phyloP scores from a whole-genome alignment of 2,329 filamentous ascomycete genomes.

The Sporothrix euskadiensis region DNA sequence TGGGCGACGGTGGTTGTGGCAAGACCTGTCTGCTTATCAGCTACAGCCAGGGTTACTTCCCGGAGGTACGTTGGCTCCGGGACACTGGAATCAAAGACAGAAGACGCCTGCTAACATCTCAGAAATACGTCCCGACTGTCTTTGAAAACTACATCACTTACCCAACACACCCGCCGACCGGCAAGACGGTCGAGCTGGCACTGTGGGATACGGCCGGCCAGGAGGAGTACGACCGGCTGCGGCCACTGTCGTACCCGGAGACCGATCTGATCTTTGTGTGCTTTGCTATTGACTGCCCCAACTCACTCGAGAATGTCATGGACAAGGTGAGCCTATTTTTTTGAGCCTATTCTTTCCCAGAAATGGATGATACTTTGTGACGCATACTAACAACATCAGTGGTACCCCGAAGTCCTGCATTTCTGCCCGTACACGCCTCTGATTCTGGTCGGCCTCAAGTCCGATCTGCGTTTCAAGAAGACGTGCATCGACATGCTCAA shows the following conservation, averaged over 20 bases:
- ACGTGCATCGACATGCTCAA: constrained; percentile 98
- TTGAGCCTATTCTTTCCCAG: constrained; percentile 45
- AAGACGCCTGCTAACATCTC: constrained; percentile 27
- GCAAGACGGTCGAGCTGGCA: constrained; percentile 94
- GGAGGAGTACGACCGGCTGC: constrained; percentile 95
- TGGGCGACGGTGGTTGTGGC: constrained; percentile 95
- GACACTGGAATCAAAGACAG: background rate
- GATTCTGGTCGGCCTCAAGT: constrained; percentile 94
- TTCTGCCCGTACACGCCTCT: constrained; percentile 98
- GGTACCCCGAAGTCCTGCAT: constrained; percentile 98
- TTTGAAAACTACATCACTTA: constrained; percentile 99
- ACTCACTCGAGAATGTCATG: constrained; percentile 96
- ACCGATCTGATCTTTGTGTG: constrained; percentile 98
- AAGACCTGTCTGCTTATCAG: constrained; percentile 99
- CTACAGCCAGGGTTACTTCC: constrained; percentile 98
- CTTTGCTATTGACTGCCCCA: constrained; percentile 98
- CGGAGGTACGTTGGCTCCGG: constrained; percentile 66
- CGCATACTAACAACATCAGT: constrained; percentile 57
- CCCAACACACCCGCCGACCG: constrained; percentile 80
- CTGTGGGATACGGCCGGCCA: constrained; percentile 98
- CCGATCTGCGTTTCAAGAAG: constrained; percentile 90
- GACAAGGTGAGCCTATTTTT: constrained; percentile 74
- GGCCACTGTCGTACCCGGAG: constrained; percentile 95
- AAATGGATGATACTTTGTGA: too few relatives aligned
- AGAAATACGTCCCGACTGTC: constrained; percentile 99